phyloP scores from a whole-genome alignment of 1,139 yeast species.

The Schwanniomyces etchellsii region DNA sequence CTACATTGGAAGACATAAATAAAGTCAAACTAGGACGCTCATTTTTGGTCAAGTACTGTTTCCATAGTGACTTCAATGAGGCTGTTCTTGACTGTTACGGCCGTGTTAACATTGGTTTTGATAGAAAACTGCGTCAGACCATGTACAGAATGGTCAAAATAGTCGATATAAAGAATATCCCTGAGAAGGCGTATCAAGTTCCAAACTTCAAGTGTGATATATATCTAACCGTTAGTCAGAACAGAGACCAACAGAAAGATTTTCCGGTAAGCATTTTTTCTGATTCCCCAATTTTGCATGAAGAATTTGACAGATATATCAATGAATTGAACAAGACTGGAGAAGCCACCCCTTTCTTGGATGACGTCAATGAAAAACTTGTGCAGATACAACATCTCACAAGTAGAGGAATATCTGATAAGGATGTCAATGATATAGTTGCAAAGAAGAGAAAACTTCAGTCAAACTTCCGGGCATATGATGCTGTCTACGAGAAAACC shows the following conservation, averaged over 20 bases:
- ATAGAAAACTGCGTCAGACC: constrained; percentile 55
- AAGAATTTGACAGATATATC: constrained; percentile 70
- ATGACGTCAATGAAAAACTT: constrained; percentile 62
- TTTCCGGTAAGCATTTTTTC: constrained; percentile 76
- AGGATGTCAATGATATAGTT: constrained; percentile 76
- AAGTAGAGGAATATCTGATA: constrained; percentile 61
- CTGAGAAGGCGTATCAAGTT: constrained; percentile 54
- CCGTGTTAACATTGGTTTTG: constrained; percentile 72
- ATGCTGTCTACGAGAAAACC: constrained; percentile 74
- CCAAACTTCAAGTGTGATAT: constrained; percentile 53
- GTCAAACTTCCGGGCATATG: constrained; percentile 52
- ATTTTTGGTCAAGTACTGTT: constrained; percentile 67
- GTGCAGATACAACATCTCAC: constrained; percentile 58
- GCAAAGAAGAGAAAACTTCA: constrained; percentile 58
- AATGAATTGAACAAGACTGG: constrained; percentile 56
- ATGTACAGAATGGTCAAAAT: constrained; percentile 82
- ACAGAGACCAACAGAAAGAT: constrained; percentile 59
- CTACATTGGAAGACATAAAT: constrained; percentile 57
- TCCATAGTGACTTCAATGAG: constrained; percentile 73
- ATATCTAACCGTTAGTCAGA: constrained; percentile 63
- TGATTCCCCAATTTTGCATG: constrained; percentile 61
- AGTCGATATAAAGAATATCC: constrained; percentile 49
- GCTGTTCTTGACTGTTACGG: constrained; percentile 72
- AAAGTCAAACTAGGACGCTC: constrained; percentile 72
- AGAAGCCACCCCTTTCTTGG: constrained; percentile 56